Base-by-base conservation (phyloP, 2,329 filamentous ascomycete genomes). In the Neodidymelliopsis sp. region DNA sequence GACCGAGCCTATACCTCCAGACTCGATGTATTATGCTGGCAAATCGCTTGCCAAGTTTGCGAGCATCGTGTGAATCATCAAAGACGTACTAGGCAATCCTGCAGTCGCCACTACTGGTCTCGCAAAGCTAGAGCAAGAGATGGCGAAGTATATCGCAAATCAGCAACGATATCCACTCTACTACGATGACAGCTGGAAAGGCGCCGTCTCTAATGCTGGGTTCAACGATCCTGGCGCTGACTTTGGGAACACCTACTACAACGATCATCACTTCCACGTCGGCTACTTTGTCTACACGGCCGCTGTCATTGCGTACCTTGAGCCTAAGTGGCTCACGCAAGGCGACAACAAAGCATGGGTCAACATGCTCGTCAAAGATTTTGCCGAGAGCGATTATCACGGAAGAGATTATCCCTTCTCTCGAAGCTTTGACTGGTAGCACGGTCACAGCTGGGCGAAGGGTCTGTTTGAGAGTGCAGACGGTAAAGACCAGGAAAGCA, bases 401-500 rank as follows among this genome's bases (percentile, higher is more conserved):
- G 63, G 66, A 2, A 38, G 65, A 1, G 66, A 69, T 39, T 97
- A 95, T 72, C 92, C 93, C 0, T 86, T 90, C 59, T 92, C 83
- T 53, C 84, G 94, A 37, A 84, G 80, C 47, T 97, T 97, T 66
- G 94, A 97, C 74, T 97, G 91, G 90, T 97, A 87, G 71, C 86
- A 95, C 65, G 94, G 93, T 2, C 94, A 97, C 78, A 91, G 88
- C 49, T 97, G 93, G 91, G 93, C 93, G 2, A 91, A 90, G 45
- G 89, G 89, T 1, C 74, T 93, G 4, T 89, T 84, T 62, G 83
- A 88, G 54, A 80, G 82, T 27, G 77, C 77, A 45, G 88, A 93
- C 69, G 89, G 90, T 53, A 92, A 92, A 75, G 85, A 93, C 69
- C 83, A 92, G 74, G 94, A 97, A 71, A 94, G 90, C 22, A 90